A percentile compares a stretch with the other conserved stretches of the same genome.
Conservation (phyloP, 768 basidiomycete genomes). For the Trametes meyenii region DNA sequence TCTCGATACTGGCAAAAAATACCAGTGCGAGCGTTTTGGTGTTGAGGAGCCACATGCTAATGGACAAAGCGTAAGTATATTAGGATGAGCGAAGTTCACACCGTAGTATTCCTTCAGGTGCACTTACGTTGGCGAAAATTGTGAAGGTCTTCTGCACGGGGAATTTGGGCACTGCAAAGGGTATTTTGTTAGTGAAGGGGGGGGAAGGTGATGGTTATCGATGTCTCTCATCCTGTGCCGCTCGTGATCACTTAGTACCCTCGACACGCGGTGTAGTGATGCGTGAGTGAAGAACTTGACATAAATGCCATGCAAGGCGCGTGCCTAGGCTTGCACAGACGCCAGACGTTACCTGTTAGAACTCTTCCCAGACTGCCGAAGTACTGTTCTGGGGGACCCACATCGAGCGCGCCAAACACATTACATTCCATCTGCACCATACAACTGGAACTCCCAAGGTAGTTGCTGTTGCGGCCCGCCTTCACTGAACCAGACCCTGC, state of each 20-base stretch:
- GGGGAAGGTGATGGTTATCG: background rate
- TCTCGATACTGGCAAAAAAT: too few species aligned
- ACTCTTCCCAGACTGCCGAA: too few species aligned
- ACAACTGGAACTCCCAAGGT: slow-evolving; percentile 81
- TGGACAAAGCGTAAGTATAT: too few species aligned
- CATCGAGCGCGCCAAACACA: background rate
- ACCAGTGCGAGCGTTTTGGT: too few species aligned
- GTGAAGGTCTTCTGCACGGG: background rate
- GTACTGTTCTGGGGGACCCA: too few species aligned
- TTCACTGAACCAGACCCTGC: slow-evolving; percentile 77
- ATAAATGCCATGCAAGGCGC: too few species aligned
- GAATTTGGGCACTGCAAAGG: background rate
- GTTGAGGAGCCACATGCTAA: too few species aligned
- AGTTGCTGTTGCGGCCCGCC: slow-evolving; percentile 50
- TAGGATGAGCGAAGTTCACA: background rate
- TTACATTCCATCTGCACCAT: slow-evolving; percentile 31
- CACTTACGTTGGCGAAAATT: background rate
- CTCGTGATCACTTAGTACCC: too few species aligned
- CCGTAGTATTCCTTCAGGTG: background rate
- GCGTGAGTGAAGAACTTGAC: background rate
- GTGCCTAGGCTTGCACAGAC: too few species aligned
- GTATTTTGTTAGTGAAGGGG: background rate
- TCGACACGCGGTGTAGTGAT: background rate
- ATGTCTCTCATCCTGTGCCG: background rate
- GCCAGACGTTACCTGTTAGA: too few species aligned